Base-by-base conservation (phyloP, 208 protist species). In the Crithidia thermophila region DNA sequence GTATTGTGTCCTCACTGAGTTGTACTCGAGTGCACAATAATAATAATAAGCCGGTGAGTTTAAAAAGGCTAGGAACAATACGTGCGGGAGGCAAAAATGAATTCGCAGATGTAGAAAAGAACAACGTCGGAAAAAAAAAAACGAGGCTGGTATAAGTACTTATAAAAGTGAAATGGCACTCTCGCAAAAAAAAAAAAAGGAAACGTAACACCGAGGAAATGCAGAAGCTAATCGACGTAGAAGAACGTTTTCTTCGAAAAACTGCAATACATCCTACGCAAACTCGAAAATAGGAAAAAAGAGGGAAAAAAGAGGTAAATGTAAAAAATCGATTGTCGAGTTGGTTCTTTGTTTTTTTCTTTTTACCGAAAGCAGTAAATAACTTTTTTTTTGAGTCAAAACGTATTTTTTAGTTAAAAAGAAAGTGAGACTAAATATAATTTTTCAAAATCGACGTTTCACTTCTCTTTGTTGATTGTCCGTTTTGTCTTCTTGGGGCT, bases 201-300 rank as follows among this genome's bases (percentile, higher is more conserved):
- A n/a, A n/a, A n/a, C n/a, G n/a, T n/a, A n/a, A n/a, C 39, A n/a
- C 39, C 16, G 39, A 10, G 13, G 39, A 16, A 43, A n/a, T 16
- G 10, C 39, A 10, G 39, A 45, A 56, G 14, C 11, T 42, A 64
- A 40, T 30, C 14, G 43, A 25, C 49, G 40, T 31, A 64, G 33
- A 42, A 23, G 40, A 42, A 7, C 33, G 11, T 52, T 42, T 64
- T 53, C 23, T 52, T 64, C 43, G 30, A n/a, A 20, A 59, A 45
- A 34, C 21, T 18, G 60, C 8, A 53, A 56, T 66, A 66, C 53
- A 60, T 60, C 53, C 53, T 60, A 60, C 53, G 25, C 25, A 47
- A 30, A 3, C 25, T 34, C 25, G 2, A 52, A 5, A 37, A 23
- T 42, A 56, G 20, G 37, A 28, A 51, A 51, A 63, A 25, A 39